Percentiles rank a stretch among this genome's conserved stretches.
Conservation (phyloP, 2,329 filamentous ascomycete genomes). For the Magnaporthiopsis rhizophila region DNA sequence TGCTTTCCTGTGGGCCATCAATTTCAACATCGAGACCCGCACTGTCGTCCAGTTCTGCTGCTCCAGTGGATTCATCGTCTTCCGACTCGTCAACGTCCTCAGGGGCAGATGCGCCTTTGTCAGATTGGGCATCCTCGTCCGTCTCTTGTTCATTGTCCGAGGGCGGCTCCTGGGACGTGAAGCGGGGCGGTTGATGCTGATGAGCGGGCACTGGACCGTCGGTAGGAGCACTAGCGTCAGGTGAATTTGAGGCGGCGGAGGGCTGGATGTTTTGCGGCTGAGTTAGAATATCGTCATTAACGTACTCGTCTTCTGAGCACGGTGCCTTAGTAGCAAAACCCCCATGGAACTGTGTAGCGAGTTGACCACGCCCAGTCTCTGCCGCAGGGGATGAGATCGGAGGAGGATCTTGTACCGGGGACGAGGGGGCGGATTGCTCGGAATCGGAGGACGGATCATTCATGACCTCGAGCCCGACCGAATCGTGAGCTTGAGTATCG, state of each 20-base stretch:
- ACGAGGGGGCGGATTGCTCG: not conserved
- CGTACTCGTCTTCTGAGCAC: not conserved
- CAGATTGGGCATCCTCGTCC: not conserved
- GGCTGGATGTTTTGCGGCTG: not conserved
- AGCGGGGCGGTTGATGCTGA: not conserved
- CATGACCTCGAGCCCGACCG: too few relatives aligned
- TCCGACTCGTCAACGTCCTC: not conserved
- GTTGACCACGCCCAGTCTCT: not conserved
- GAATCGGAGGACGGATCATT: not conserved
- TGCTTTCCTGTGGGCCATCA: not conserved
- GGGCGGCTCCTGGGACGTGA: conserved; percentile 5
- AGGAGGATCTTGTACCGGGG: not conserved
- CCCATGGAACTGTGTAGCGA: not conserved
- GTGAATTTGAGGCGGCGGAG: not conserved
- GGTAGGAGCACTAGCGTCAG: not conserved
- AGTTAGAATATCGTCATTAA: conserved; percentile 5
- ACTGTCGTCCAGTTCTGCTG: not conserved
- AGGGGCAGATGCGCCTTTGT: not conserved
- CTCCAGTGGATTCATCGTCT: not conserved
- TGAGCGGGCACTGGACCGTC: not conserved
- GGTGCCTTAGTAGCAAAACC: conserved; percentile 1
- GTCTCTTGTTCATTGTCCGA: not conserved
- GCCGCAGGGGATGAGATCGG: not conserved
- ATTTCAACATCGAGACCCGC: too few relatives aligned
- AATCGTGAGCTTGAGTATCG: not conserved